A percentile compares a stretch with the other conserved stretches of the same genome.
Conservation (phyloP, 2,329 filamentous ascomycete genomes). For the Bipolaris victoriae region DNA sequence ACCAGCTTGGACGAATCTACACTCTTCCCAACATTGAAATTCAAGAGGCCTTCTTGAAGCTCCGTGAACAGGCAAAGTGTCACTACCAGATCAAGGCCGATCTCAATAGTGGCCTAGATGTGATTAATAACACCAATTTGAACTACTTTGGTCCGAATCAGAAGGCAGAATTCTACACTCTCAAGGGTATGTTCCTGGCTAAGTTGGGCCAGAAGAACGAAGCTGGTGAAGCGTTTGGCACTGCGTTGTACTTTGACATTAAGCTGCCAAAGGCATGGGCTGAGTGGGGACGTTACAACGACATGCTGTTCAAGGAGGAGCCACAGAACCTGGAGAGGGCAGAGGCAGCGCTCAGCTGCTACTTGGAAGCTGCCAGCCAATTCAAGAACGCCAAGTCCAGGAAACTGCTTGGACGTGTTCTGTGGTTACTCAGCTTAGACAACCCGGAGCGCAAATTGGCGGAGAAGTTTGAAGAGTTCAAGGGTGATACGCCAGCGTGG, state of each 20-base stretch:
- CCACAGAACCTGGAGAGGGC: conserved; percentile 81
- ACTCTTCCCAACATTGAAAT: conserved; percentile 99
- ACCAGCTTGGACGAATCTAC: conserved; percentile 95
- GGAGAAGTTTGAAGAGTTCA: conserved; percentile 90
- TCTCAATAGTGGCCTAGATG: conserved; percentile 88
- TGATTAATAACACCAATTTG: conserved; percentile 99
- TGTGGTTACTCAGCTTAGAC: conserved; percentile 95
- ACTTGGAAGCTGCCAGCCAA: conserved; percentile 91
- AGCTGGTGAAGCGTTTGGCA: conserved; percentile 91
- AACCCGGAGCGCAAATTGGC: conserved; percentile 84
- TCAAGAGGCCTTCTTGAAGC: conserved; percentile 96
- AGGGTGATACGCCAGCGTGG: conserved; percentile 97
- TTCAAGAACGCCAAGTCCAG: conserved; percentile 98
- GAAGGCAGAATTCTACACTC: conserved; percentile 98
- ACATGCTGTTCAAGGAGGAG: conserved; percentile 92
- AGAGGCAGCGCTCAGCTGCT: conserved; percentile 91
- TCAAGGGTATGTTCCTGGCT: conserved; percentile 99
- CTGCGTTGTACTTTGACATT: conserved; percentile 94
- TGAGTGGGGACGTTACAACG: conserved; percentile 98
- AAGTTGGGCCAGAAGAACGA: conserved; percentile 90
- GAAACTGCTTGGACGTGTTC: conserved; percentile 88
- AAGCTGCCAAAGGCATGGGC: conserved; percentile 97
- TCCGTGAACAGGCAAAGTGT: conserved; percentile 98
- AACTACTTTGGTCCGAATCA: conserved; percentile 97
- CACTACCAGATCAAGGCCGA: conserved; percentile 97